Evolutionary conservation across 23 red algal genomes (phyloP).

Genomic region (Gracilariopsis chorda): DNA sequence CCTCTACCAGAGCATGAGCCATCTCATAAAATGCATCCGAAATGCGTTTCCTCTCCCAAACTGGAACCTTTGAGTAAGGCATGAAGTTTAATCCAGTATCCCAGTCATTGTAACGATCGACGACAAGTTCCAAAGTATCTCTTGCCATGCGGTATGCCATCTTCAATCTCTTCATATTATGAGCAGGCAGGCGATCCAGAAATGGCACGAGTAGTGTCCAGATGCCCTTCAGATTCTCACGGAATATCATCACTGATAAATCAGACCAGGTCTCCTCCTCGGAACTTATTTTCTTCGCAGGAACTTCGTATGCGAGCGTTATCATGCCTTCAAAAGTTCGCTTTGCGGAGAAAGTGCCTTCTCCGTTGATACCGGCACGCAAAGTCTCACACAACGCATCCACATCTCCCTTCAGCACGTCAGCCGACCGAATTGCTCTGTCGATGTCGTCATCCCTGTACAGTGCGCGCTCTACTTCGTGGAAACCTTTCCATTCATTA

Average conservation of each 20-base stretch:
- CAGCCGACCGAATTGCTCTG: neutral
- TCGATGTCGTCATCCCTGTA: constrained; percentile 43
- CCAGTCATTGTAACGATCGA: constrained; percentile 47
- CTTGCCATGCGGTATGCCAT: neutral
- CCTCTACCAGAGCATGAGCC: neutral
- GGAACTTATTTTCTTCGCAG: constrained; percentile 63
- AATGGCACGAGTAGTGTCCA: constrained; percentile 33
- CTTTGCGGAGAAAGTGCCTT: neutral
- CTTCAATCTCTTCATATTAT: neutral
- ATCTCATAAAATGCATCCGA: constrained; percentile 1
- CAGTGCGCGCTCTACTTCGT: constrained; percentile 41
- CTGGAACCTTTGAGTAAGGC: neutral
- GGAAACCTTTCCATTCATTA: constrained; percentile 40
- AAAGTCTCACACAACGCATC: constrained; percentile 32
- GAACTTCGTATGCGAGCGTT: constrained; percentile 59
- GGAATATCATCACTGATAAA: constrained; percentile 49
- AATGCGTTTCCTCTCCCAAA: constrained; percentile 29
- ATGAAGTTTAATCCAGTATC: constrained; percentile 34
- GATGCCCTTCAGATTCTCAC: constrained; percentile 66
- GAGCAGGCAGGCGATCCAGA: neutral
- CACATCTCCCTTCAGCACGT: constrained; percentile 40
- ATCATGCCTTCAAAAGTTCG: constrained; percentile 36
- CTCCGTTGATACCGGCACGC: neutral
- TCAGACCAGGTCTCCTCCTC: constrained; percentile 73
- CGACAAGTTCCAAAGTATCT: neutral